phyloP scores from a whole-genome alignment of 2,329 filamentous ascomycete species.

The Ophiostoma sp. region DNA sequence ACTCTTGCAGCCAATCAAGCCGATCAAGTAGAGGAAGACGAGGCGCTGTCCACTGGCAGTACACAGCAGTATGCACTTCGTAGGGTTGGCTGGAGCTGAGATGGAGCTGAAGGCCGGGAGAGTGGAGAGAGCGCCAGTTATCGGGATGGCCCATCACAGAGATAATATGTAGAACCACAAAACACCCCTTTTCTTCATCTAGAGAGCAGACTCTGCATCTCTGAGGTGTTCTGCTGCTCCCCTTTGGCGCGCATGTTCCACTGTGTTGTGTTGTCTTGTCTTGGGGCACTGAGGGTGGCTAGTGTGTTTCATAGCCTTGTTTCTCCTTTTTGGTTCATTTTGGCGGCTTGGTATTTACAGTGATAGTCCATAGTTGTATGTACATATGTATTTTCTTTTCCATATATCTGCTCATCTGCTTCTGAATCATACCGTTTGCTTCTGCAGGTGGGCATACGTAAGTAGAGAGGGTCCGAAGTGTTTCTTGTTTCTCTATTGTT shows the following conservation, averaged over 20 bases:
- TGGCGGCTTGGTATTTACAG: not conserved
- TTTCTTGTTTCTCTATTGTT: constrained; percentile 2
- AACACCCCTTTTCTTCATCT: not conserved
- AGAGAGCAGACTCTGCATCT: not conserved
- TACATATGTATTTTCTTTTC: not conserved
- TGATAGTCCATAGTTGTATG: no score
- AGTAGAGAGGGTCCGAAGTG: not conserved
- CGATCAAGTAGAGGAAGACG: not conserved
- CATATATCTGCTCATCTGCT: not conserved
- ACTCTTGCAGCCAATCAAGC: constrained; percentile 18
- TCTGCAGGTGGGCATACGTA: constrained; percentile 1
- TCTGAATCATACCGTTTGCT: not conserved
- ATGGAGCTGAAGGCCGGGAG: not conserved
- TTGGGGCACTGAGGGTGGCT: not conserved
- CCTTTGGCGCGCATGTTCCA: not conserved
- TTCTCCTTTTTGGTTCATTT: constrained; percentile 12
- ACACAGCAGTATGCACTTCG: not conserved
- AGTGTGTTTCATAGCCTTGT: constrained; percentile 13
- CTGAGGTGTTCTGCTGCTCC: not conserved
- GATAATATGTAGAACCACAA: not conserved
- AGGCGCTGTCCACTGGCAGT: not conserved
- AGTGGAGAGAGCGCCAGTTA: not conserved
- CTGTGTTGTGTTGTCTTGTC: not conserved
- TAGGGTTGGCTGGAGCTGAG: not conserved
- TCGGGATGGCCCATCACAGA: not conserved